phyloP scores from a whole-genome alignment of 202 grass and related monocot species.

The Alloteropsis angusta region DNA sequence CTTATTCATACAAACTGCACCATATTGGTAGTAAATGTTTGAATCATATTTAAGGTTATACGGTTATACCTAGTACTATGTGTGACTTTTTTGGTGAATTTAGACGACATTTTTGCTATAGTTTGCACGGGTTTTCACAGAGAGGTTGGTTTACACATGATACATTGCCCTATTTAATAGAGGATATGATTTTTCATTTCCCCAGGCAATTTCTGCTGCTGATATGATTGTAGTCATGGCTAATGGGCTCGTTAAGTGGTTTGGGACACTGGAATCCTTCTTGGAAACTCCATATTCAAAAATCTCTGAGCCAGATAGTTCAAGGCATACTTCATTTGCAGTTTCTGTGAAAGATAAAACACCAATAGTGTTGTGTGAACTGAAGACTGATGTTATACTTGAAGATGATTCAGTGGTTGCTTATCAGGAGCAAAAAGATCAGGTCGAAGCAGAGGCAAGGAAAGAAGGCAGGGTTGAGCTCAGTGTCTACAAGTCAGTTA shows the following conservation, averaged over 20 bases:
- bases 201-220: constrained; percentile 74
- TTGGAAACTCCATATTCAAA: constrained; percentile 56
- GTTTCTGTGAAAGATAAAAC: constrained; percentile 34
- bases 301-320: constrained; percentile 42
- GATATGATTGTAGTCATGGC: constrained; percentile 88
- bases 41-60: not conserved
- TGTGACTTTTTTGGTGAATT: too few species aligned
- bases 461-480: constrained; percentile 90
- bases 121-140: too few species aligned
- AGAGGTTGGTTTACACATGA: too few species aligned
- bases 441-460: constrained; percentile 49
- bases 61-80: too few species aligned
- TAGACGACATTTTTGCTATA: too few species aligned
- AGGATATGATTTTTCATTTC: not conserved
- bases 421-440: constrained; percentile 36
- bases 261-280: constrained; percentile 58
- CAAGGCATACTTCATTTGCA: constrained; percentile 33
- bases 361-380: constrained; percentile 23
- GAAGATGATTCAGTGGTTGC: constrained; percentile 37
- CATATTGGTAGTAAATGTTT: not conserved
- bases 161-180: too few species aligned
- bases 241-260: constrained; percentile 64
- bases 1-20: not conserved
- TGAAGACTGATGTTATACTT: constrained; percentile 18
- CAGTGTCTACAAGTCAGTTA: constrained; percentile 75